Evolutionary conservation across 2,329 filamentous ascomycete species (phyloP).

Genomic region (Orbilia blumenaviensis): DNA sequence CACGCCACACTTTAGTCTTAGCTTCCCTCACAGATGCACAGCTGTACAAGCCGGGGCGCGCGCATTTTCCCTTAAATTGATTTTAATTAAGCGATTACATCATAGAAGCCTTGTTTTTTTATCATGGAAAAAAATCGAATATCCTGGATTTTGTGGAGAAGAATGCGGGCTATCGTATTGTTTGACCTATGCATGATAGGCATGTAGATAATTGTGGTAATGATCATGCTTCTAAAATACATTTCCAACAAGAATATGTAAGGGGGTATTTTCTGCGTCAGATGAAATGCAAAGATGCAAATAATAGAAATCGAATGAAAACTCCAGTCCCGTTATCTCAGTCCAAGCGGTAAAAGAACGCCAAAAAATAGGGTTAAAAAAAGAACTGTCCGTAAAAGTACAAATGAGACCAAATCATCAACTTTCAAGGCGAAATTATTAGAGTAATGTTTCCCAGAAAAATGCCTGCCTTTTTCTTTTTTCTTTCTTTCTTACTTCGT

Average conservation of each 20-base stretch:
- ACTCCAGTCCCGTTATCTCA: constrained; percentile 18
- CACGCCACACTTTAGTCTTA: not conserved
- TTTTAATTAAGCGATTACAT: not conserved
- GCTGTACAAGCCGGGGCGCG: too few relatives aligned
- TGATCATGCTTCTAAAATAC: constrained; percentile 13
- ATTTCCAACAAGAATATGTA: constrained; percentile 1
- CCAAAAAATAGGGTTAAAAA: not conserved
- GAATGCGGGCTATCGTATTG: not conserved
- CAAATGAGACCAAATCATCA: constrained; percentile 10
- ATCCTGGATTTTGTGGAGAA: not conserved
- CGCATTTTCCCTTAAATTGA: too few relatives aligned
- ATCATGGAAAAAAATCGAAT: not conserved
- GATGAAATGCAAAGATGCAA: not conserved
- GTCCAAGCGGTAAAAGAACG: not conserved
- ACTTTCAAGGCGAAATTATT: constrained; percentile 20
- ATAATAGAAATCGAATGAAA: not conserved
- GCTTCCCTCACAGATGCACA: too few relatives aligned
- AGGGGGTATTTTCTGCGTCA: constrained; percentile 7
- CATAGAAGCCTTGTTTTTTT: not conserved
- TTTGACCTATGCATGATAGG: not conserved
- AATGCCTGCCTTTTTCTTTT: constrained; percentile 24
- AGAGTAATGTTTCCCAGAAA: not conserved
- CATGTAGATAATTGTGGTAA: not conserved
- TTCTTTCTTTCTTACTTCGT: too few relatives aligned
- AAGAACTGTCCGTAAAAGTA: constrained; percentile 3